phyloP scores from a whole-genome alignment of 2,329 filamentous ascomycete species.

The Fusarium secorum region DNA sequence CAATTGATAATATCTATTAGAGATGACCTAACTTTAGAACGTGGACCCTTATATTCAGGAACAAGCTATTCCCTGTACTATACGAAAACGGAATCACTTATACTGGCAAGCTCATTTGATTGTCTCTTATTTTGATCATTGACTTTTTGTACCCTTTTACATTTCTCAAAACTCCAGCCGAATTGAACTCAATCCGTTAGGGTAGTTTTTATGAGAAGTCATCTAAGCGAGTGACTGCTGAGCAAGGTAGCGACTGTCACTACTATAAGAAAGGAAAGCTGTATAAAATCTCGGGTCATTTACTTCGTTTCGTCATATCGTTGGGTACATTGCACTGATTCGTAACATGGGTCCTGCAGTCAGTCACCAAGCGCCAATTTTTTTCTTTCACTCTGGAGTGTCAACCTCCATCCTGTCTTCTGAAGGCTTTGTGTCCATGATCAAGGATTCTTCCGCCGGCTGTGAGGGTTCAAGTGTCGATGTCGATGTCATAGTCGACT shows the following conservation, averaged over 20 bases:
- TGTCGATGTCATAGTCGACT: slow-evolving; percentile 33
- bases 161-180: slow-evolving; percentile 3
- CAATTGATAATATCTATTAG: neutral
- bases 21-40: neutral
- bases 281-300: slow-evolving; percentile 39
- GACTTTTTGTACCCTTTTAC: slow-evolving; percentile 25
- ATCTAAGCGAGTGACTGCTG: slow-evolving; percentile 36
- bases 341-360: slow-evolving; percentile 29
- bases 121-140: slow-evolving; percentile 10
- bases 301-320: slow-evolving; percentile 42
- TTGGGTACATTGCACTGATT: slow-evolving; percentile 29
- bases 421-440: slow-evolving; percentile 36
- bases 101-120: neutral
- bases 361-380: slow-evolving; percentile 7
- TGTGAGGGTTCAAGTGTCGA: slow-evolving; percentile 34
- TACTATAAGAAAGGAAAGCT: slow-evolving; percentile 31
- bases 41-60: neutral
- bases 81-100: neutral
- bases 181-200: slow-evolving; percentile 8
- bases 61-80: neutral
- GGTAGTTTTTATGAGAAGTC: slow-evolving; percentile 13
- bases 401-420: slow-evolving; percentile 43
- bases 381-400: slow-evolving; percentile 26
- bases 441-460: slow-evolving; percentile 37
- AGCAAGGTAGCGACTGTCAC: slow-evolving; percentile 32